Percentiles rank a stretch among this genome's conserved stretches.
Evolutionary conservation across 768 basidiomycete genomes (phyloP).

Genomic region (Boletus subparvulus): DNA sequence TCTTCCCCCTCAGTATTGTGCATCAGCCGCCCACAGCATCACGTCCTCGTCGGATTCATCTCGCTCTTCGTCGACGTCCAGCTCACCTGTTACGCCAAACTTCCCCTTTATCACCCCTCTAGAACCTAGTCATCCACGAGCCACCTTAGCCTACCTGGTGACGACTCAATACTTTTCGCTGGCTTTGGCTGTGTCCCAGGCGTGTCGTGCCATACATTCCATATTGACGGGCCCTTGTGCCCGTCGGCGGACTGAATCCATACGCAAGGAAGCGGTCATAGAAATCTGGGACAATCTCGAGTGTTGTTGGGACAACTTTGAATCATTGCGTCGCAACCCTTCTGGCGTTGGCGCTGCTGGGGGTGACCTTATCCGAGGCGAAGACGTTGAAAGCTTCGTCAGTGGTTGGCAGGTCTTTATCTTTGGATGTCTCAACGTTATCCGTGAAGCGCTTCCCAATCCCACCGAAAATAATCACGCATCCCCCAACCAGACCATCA

Average conservation of each 20-base stretch:
- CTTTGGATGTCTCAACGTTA: slow-evolving; percentile 88
- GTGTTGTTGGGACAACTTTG: slow-evolving; percentile 82
- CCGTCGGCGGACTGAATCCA: slow-evolving; percentile 49
- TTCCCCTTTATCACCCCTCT: slow-evolving; percentile 26
- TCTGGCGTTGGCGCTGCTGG: slow-evolving; percentile 42
- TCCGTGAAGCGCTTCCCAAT: slow-evolving; percentile 68
- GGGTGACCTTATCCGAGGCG: slow-evolving; percentile 38
- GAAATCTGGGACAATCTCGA: slow-evolving; percentile 87
- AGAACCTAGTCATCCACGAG: slow-evolving; percentile 30
- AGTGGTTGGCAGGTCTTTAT: slow-evolving; percentile 92
- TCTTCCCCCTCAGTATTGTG: slow-evolving; percentile 44
- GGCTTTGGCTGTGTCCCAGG: slow-evolving; percentile 71
- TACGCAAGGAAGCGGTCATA: slow-evolving; percentile 65
- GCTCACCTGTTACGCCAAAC: slow-evolving; percentile 21
- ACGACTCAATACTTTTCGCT: slow-evolving; percentile 62
- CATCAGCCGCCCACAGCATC: slow-evolving; percentile 26
- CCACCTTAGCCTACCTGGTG: slow-evolving; percentile 48
- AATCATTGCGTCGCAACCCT: slow-evolving; percentile 51
- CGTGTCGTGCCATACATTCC: slow-evolving; percentile 76
- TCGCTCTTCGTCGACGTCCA: slow-evolving; percentile 32
- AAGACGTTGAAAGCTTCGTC: slow-evolving; percentile 66
- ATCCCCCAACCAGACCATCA: slow-evolving; percentile 45
- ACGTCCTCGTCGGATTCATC: slow-evolving; percentile 37
- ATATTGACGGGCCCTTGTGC: slow-evolving; percentile 80
- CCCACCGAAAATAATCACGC: slow-evolving; percentile 45